Evolutionary conservation across 495 filamentous ascomycete species (phyloP), one percentile per base, ranked within the genome.

Genomic region (Penicillium dipodomyicola): DNA sequence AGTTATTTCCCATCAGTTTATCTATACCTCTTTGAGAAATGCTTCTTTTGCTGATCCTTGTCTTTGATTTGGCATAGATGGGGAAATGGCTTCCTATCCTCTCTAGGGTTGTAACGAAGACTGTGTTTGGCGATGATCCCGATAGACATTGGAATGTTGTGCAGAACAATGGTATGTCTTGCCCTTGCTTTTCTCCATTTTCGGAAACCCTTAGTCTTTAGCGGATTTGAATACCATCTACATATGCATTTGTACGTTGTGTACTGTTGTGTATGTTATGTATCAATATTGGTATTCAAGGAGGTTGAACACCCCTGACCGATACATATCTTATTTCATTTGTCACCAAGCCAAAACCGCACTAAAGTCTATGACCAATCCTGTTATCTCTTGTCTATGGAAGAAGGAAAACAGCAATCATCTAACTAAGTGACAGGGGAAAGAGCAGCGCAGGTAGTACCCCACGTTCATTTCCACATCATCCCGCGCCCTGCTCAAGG

Each of bases 401-500:
- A 8, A 39, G 15, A n/a, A 39, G 35, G 1, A 15, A n/a, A 39
- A 17, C n/a, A 4, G 4, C 12, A 50, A 58, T 9, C 20, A 30
- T 46, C 52, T 56, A 59, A 63, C 49, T 55, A 22, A 49, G 40
- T 14, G 25, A 42, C 54, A 87, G 85, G 92, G 3, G 83, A 82
- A 0, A 78, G 88, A 23, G 93, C 93, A 11, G 92, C 91, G 7
- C 93, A 97, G 73, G 89, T 92, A 22, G 91, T 97, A 2, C 85
- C 86, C 20, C 92, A 96, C 71, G 86, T 93, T 6, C 92, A 97
- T 69, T 96, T 92, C 71, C 93, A 97, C 61, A 80, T 97, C 25
- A 93, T 97, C 43, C 92, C 92, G 3, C 73, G 92, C 25, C 83
- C 83, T 63, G 12, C 57, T 52, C 48, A 65, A 58, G 49, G 64